A percentile compares a stretch with the other conserved stretches of the same genome.
These are phyloP conservation scores for Eurotiales sp. DNA, from an alignment of 2,329 filamentous ascomycete genomes.

Conservation along the genomic window DNA sequence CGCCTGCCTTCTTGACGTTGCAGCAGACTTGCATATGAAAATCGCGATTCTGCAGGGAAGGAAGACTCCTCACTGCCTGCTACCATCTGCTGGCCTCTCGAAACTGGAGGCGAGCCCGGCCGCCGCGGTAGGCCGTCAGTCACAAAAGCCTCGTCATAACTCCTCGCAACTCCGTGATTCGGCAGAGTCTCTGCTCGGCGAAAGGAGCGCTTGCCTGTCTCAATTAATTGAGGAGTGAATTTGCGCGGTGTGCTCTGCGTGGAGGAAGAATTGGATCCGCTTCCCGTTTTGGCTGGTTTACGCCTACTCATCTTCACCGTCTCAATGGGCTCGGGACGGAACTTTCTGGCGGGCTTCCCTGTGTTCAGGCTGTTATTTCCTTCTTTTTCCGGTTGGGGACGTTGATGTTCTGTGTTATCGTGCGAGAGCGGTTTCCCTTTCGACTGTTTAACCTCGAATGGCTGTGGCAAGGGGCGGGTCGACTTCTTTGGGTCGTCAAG, in stretches of 20 bases:
- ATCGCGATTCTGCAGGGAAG: slow-evolving; percentile 36
- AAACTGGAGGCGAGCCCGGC: slow-evolving; percentile 2
- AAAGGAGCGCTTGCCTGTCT: slow-evolving; percentile 70
- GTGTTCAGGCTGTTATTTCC: background rate
- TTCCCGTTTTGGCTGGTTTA: slow-evolving; percentile 28
- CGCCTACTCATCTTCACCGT: slow-evolving; percentile 27
- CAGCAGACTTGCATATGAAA: slow-evolving; percentile 42
- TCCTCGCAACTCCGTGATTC: slow-evolving; percentile 57
- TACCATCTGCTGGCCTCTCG: slow-evolving; percentile 35
- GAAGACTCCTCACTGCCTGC: slow-evolving; percentile 17
- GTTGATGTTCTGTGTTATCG: slow-evolving; percentile 26
- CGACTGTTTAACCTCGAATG: slow-evolving; percentile 3
- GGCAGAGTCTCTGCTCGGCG: slow-evolving; percentile 58
- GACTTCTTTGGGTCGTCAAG: background rate
- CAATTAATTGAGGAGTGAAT: slow-evolving; percentile 77
- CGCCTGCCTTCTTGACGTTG: slow-evolving; percentile 37
- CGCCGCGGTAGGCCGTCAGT: background rate
- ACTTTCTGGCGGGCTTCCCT: slow-evolving; percentile 21
- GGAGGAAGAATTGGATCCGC: slow-evolving; percentile 30
- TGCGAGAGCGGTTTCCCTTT: slow-evolving; percentile 47
- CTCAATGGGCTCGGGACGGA: slow-evolving; percentile 31
- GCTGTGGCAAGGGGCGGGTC: slow-evolving; percentile 1
- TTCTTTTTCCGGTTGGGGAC: slow-evolving; percentile 8
- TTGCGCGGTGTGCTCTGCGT: slow-evolving; percentile 31
- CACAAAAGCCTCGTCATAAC: slow-evolving; percentile 64